Conservation (phyloP, 305 asterid genomes). For the Stenogyne calaminthoides region DNA sequence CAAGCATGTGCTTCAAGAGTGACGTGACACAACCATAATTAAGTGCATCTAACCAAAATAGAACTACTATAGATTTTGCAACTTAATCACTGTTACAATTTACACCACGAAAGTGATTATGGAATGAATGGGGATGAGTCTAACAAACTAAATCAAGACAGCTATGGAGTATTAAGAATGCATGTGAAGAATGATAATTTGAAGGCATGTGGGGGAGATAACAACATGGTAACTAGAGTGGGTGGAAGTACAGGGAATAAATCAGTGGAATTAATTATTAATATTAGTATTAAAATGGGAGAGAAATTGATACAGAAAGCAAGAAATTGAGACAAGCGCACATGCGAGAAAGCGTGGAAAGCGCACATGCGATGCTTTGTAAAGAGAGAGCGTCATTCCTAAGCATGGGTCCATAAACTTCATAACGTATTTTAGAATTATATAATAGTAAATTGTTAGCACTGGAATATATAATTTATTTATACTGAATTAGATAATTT, state of each 20-base stretch:
- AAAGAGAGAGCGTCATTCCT: slow-evolving; percentile 43
- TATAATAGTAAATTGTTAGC: too few species aligned
- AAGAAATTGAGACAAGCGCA: slow-evolving; percentile 45
- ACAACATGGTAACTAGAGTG: slow-evolving; percentile 35
- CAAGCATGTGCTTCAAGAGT: slow-evolving; percentile 26
- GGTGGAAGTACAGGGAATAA: slow-evolving; percentile 27
- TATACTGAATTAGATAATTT: too few species aligned
- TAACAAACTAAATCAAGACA: neutral
- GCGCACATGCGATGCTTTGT: slow-evolving; percentile 50
- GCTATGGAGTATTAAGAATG: slow-evolving; percentile 10
- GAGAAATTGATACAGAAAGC: slow-evolving; percentile 34
- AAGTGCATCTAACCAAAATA: slow-evolving; percentile 2
- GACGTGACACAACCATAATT: neutral
- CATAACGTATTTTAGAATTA: too few species aligned
- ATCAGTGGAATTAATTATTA: neutral
- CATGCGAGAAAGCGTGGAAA: slow-evolving; percentile 50
- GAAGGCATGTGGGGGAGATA: slow-evolving; percentile 18
- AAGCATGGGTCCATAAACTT: too few species aligned
- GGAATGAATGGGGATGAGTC: neutral
- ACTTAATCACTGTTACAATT: neutral
- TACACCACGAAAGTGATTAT: neutral
- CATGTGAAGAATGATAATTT: slow-evolving; percentile 10
- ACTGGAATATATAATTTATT: too few species aligned
- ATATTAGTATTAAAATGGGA: neutral
- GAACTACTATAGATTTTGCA: neutral